Percentiles rank a stretch among this genome's conserved stretches.
These are phyloP conservation scores for Collybia mongolica DNA, from an alignment of 768 basidiomycete genomes.

Conservation along the genomic window DNA sequence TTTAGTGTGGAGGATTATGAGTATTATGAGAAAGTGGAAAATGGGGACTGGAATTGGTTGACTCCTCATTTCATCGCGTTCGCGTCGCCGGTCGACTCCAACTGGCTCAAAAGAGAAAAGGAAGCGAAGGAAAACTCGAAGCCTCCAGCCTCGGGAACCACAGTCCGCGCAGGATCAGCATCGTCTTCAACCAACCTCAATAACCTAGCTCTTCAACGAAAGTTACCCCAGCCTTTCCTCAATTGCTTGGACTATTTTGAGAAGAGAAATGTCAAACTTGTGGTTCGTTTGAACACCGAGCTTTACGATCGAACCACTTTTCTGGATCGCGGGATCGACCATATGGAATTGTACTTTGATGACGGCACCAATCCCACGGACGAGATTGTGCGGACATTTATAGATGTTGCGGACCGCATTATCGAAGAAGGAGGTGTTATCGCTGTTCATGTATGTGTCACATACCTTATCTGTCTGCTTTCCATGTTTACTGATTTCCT, in stretches of 20 bases:
- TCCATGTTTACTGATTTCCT: constrained; percentile 9
- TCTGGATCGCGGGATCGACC: constrained; percentile 80
- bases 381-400: constrained; percentile 90
- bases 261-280: constrained; percentile 81
- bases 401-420: constrained; percentile 78
- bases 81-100: constrained; percentile 83
- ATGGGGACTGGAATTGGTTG: constrained; percentile 96
- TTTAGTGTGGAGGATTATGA: constrained; percentile 94
- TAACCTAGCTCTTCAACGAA: constrained; percentile 69
- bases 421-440: constrained; percentile 80
- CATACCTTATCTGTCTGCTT: constrained; percentile 2
- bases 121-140: constrained; percentile 50
- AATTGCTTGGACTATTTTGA: constrained; percentile 95
- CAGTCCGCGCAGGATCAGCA: constrained; percentile 14
- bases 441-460: constrained; percentile 75
- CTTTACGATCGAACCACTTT: constrained; percentile 85
- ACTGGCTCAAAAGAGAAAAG: constrained; percentile 77
- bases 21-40: constrained; percentile 93
- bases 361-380: constrained; percentile 98
- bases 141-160: constrained; percentile 15
- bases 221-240: constrained; percentile 75
- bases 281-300: constrained; percentile 91
- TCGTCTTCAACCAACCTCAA: constrained; percentile 29
- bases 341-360: constrained; percentile 94
- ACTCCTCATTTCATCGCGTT: constrained; percentile 92